These are phyloP conservation scores for Castanea crenata DNA, from an alignment of 306 rosid genomes.

Conservation along the genomic window DNA sequence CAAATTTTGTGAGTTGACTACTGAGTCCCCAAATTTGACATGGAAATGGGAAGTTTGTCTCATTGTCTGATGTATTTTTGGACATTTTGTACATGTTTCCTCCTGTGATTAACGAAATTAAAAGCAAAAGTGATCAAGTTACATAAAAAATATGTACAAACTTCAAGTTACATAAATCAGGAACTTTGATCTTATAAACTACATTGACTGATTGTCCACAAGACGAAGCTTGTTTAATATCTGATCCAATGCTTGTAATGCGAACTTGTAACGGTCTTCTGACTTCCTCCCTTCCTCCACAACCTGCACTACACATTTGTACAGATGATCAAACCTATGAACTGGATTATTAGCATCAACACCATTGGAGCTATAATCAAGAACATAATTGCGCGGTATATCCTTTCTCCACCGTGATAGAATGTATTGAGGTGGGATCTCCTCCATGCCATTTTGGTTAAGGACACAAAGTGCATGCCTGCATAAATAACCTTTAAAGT, in stretches of 20 bases:
- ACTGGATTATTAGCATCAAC: constrained; percentile 53
- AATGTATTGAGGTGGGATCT: constrained; percentile 59
- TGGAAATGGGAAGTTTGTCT: not conserved
- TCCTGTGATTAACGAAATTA: not conserved
- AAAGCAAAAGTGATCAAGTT: not conserved
- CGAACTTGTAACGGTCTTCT: constrained; percentile 37
- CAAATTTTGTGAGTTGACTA: too few species aligned
- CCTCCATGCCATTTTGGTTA: constrained; percentile 56
- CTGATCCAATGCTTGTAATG: constrained; percentile 43
- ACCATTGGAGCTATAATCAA: constrained; percentile 37
- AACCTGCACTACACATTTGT: constrained; percentile 58
- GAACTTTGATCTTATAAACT: not conserved
- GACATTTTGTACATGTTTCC: not conserved
- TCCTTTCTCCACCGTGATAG: constrained; percentile 76
- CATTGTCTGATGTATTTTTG: not conserved
- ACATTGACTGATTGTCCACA: constrained; percentile 22
- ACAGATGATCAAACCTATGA: constrained; percentile 60
- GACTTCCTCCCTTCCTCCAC: constrained; percentile 74
- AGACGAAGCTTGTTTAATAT: constrained; percentile 55
- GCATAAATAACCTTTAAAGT: constrained; percentile 66
- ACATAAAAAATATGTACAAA: not conserved
- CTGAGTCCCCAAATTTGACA: not conserved
- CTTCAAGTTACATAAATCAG: not conserved
- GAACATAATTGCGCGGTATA: constrained; percentile 41
- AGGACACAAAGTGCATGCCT: constrained; percentile 66